Evolutionary conservation across 2,329 filamentous ascomycete genomes (phyloP).

Genomic region (Periconia digitata): DNA sequence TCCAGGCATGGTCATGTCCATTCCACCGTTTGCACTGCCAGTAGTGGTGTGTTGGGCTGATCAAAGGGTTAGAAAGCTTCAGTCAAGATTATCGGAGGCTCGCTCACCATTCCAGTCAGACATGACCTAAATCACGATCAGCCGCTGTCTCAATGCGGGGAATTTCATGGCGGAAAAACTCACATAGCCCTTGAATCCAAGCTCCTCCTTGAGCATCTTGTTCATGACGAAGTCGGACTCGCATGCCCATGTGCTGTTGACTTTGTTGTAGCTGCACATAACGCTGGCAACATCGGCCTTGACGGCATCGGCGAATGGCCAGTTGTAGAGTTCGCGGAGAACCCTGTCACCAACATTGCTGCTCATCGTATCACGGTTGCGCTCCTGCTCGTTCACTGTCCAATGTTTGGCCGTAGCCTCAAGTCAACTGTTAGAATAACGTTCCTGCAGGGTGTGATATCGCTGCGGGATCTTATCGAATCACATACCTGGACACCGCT

Average conservation of each 20-base stretch:
- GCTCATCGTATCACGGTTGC: slow-evolving; percentile 45
- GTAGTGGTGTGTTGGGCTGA: slow-evolving; percentile 51
- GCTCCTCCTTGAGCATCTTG: slow-evolving; percentile 54
- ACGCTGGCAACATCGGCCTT: slow-evolving; percentile 61
- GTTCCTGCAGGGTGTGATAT: too few relatives aligned
- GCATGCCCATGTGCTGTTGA: slow-evolving; percentile 56
- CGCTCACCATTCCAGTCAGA: slow-evolving; percentile 46
- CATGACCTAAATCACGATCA: too few relatives aligned
- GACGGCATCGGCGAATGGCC: slow-evolving; percentile 76
- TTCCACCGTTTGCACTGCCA: slow-evolving; percentile 47
- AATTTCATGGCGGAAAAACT: too few relatives aligned
- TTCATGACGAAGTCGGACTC: slow-evolving; percentile 53
- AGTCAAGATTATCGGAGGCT: not conserved
- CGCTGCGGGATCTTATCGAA: too few relatives aligned
- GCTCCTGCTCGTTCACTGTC: slow-evolving; percentile 70
- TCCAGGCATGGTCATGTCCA: slow-evolving; percentile 64
- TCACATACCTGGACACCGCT: slow-evolving; percentile 44
- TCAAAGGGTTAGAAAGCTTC: not conserved
- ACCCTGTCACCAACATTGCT: slow-evolving; percentile 72
- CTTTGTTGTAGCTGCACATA: slow-evolving; percentile 49
- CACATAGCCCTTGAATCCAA: slow-evolving; percentile 52
- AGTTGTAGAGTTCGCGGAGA: slow-evolving; percentile 74
- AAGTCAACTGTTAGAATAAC: not conserved
- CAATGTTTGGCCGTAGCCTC: slow-evolving; percentile 48
- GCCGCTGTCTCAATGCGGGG: too few relatives aligned